Evolutionary conservation across 176 grass and related monocot genomes (phyloP).

Genomic region (Puya raimondii): DNA sequence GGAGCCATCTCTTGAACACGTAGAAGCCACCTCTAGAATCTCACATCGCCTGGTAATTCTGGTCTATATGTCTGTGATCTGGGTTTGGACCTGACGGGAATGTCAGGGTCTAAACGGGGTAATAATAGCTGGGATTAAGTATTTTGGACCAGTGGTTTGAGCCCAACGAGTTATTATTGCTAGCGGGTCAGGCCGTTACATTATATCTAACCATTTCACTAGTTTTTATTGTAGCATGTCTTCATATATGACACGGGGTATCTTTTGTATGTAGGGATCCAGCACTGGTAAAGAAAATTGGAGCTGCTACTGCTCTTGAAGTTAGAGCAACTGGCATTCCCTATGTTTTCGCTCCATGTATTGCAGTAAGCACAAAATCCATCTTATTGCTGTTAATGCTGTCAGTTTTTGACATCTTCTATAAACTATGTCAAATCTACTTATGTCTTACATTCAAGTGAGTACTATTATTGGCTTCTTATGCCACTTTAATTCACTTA

Average conservation of each 20-base stretch:
- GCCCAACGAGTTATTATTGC: no score
- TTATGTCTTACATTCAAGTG: background rate
- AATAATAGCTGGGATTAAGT: no score
- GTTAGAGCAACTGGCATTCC: slow-evolving; percentile 18
- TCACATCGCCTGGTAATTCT: no score
- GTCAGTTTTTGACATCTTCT: background rate
- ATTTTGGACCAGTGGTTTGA: no score
- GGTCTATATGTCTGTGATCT: no score
- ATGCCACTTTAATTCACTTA: background rate
- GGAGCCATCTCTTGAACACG: no score
- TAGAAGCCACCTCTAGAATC: no score
- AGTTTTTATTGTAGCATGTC: background rate
- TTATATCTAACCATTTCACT: background rate
- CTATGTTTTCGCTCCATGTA: slow-evolving; percentile 29
- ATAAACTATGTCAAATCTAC: background rate
- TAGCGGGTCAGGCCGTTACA: no score
- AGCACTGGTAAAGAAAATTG: slow-evolving; percentile 16
- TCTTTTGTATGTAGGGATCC: slow-evolving; percentile 17
- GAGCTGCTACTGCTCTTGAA: background rate
- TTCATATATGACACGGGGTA: background rate
- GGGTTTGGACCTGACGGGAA: no score
- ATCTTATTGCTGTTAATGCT: background rate
- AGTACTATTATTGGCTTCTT: background rate
- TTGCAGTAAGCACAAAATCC: background rate
- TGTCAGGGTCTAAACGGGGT: no score